Evolutionary conservation across 2,329 filamentous ascomycete species (phyloP), one percentile per base, ranked within the genome.

Genomic region (Byssochlamys sp.): DNA sequence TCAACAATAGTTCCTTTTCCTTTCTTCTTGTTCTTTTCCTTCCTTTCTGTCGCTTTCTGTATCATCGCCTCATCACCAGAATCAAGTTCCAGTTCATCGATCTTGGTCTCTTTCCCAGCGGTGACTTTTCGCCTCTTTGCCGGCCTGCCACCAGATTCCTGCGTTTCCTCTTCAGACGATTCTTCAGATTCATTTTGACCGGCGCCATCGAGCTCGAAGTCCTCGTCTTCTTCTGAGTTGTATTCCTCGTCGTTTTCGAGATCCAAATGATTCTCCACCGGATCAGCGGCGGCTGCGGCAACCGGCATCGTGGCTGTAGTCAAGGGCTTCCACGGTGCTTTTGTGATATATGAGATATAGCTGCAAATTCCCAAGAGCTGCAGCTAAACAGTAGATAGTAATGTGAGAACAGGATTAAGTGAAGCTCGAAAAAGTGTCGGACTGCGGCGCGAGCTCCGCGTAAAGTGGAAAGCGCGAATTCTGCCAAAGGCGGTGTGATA

Each of bases 31-130:
- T 68, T 69, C 61, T 75, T 79, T 57, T 66, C 58, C 57, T 67
- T 70, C 62, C 67, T 75, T 54, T 70, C 68, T 57, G 74, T 75
- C 14, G 73, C 76, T 60, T 78, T 80, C 56, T 71, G 71, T 49
- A 83, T 81, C n/a, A 78, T 82, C 6, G 71, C 77, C 63, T 83
- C 81, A 62, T 84, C 81, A 2, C 81, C 81, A 7, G 81, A 82
- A 58, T 82, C 78, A 3, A 82, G 67, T 39, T 75, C 77, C 3
- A 60, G 61, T 4, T 57, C 59, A 26, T 59, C 61, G 35, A 56
- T 57, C 54, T 68, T 67, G 12, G 62, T 65, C 33, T 57, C 66
- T 54, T 51, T 69, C 60, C 66, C 75, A 62, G 62, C 68, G 12
- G 55, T 57, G 4, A 66, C 69, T 59, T 75, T 77, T 33, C 68